These are phyloP conservation scores for Suhomyces sp. DNA, from an alignment of 805 yeast species.

Conservation along the genomic window DNA sequence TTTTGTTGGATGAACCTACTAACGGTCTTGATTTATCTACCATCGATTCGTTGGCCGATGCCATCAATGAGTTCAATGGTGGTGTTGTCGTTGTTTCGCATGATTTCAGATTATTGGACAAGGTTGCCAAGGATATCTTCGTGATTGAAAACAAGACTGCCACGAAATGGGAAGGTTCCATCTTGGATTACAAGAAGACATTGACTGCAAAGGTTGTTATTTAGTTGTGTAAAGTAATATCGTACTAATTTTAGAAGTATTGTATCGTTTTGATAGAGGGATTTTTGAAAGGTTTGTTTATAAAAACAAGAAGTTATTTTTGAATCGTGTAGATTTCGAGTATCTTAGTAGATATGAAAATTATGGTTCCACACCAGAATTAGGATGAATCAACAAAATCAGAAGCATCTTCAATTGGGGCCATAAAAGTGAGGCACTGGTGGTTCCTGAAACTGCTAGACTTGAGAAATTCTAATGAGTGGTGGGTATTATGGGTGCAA, in stretches of 20 bases:
- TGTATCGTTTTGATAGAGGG: too few species aligned
- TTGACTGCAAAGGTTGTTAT: constrained; percentile 88
- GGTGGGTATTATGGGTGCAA: not conserved
- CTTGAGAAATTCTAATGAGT: not conserved
- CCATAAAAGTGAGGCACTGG: too few species aligned
- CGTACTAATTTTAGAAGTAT: too few species aligned
- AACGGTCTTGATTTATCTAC: constrained; percentile 99
- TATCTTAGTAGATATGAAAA: too few species aligned
- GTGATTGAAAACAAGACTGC: constrained; percentile 96
- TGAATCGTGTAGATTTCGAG: too few species aligned
- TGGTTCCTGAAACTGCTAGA: too few species aligned
- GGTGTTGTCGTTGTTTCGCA: constrained; percentile 99
- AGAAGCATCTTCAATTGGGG: too few species aligned
- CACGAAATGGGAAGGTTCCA: constrained; percentile 93
- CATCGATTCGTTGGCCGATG: constrained; percentile 95
- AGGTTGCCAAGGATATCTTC: constrained; percentile 94
- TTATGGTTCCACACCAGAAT: too few species aligned
- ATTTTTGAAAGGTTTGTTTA: too few species aligned
- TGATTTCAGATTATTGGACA: constrained; percentile 96
- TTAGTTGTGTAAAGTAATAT: constrained; percentile 18
- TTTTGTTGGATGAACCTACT: constrained; percentile 98
- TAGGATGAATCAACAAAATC: too few species aligned
- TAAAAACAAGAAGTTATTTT: too few species aligned
- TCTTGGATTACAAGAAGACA: constrained; percentile 88
- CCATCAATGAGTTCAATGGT: constrained; percentile 91